These are phyloP conservation scores for Dillenia suffruticosa DNA, from an alignment of 164 flowering plant species.

Conservation along the genomic window DNA sequence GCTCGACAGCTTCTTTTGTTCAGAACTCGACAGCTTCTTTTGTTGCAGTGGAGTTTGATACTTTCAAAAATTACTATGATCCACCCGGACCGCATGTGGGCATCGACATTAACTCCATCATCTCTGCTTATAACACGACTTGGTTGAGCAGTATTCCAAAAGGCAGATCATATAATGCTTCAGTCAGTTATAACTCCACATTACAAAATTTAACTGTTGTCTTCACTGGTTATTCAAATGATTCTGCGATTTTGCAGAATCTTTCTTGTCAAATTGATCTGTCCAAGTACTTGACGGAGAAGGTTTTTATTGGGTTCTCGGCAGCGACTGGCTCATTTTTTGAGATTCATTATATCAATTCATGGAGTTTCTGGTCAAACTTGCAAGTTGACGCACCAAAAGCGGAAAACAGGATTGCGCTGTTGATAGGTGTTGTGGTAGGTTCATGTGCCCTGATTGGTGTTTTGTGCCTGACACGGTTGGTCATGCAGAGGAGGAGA, in stretches of 20 bases:
- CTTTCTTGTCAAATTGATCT: conserved; percentile 7
- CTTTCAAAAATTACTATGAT: too few relatives aligned
- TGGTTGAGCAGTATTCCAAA: conserved; percentile 7
- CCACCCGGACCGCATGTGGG: too few relatives aligned
- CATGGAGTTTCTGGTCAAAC: conserved; percentile 14
- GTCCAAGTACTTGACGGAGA: conserved; percentile 2
- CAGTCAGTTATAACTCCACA: conserved; percentile 20
- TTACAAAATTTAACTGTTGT: conserved; percentile 12
- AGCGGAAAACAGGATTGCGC: not conserved
- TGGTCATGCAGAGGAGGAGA: not conserved
- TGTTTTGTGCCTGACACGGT: not conserved
- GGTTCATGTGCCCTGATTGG: not conserved
- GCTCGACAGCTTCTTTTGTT: too few relatives aligned
- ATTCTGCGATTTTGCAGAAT: not conserved
- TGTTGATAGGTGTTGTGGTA: not conserved
- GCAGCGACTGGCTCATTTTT: not conserved
- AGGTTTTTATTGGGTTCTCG: conserved; percentile 14
- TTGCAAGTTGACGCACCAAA: not conserved
- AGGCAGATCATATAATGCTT: conserved; percentile 6
- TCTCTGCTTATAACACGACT: too few relatives aligned
- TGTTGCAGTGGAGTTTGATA: too few relatives aligned
- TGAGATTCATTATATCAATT: not conserved
- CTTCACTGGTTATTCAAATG: not conserved
- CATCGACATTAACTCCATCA: too few relatives aligned
- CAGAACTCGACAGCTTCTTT: too few relatives aligned